phyloP scores from a whole-genome alignment of 2,329 filamentous ascomycete genomes.

The Colletotrichum sp. region DNA sequence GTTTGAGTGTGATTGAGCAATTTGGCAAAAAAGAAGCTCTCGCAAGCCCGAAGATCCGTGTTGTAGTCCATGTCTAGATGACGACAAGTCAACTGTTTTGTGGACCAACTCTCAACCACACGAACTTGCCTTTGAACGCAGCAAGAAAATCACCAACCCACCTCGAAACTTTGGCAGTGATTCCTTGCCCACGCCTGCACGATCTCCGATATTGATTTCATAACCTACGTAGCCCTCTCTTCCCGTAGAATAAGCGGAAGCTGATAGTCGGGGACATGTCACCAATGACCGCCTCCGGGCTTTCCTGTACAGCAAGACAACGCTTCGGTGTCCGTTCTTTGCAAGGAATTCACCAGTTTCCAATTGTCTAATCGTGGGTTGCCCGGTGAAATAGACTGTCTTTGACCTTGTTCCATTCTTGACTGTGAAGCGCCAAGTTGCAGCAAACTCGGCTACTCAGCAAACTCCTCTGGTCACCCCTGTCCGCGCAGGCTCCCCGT shows the following conservation, averaged over 20 bases:
- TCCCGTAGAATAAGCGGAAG: background rate
- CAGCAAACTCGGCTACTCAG: accelerated
- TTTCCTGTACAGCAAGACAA: background rate
- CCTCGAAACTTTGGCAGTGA: background rate
- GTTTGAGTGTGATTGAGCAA: slow-evolving; percentile 26
- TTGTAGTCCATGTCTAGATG: background rate
- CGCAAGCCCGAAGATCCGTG: background rate
- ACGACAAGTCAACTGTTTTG: background rate
- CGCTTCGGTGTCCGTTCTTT: background rate
- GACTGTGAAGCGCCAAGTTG: background rate
- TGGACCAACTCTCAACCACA: background rate
- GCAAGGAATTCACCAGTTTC: background rate
- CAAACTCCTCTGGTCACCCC: background rate
- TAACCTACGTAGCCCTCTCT: background rate
- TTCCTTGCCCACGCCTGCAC: background rate
- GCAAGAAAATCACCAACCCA: background rate
- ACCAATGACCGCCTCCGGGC: background rate
- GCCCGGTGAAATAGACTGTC: background rate
- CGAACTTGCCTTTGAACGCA: background rate
- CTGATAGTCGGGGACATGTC: background rate
- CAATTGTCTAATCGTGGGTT: background rate
- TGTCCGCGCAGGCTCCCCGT: background rate
- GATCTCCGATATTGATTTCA: background rate
- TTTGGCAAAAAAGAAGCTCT: accelerated
- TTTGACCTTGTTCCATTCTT: background rate